Evolutionary conservation across 2,329 filamentous ascomycete species (phyloP), one percentile per base, ranked within the genome.

Genomic region (Monilinia fructicola): DNA sequence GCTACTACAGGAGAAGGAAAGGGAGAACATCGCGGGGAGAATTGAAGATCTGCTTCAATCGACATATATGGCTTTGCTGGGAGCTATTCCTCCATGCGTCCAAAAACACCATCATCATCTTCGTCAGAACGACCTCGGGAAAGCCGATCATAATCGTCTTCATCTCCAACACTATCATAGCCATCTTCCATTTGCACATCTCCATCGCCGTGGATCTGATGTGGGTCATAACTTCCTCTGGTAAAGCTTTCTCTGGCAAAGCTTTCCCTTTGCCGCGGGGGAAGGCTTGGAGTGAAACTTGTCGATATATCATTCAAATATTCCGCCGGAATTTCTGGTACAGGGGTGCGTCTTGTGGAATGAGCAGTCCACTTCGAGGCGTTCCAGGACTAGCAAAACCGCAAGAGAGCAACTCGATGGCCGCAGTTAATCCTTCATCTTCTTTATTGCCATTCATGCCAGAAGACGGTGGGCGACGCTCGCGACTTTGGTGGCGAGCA

Each of bases 51-150:
- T 44, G 21, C 44, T 53, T 60, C 64, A 53, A 60, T 44, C 12
- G 64, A 38, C 23, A 44, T 50, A 63, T 48, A n/a, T 58, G 54
- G 38, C 59, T 38, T 54, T 31, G 52, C 14, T 38, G 40, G 46
- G 53, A 26, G 58, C 78, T 83, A 95, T 78, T 96, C 92, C 79
- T 99, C 95, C 94, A 98, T 98, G 72, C 87, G 87, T 67, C 93
- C 93, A 81, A 99, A 99, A 74, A 98, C 90, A 76, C 93, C 93
- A 71, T 97, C 93, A 72, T 98, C 94, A 70, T 96, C 93, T 73
- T 97, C 93, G 73, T 96, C 91, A 77, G 88, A 90, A 69, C 90
- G 85, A 61, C 85, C 85, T 65, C 86, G 84, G 60, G 82, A 85
- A 65, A 80, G 83, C 72, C 81, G 80, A 68, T 82, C 82, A 74